Evolutionary conservation across 441 rosid genomes (phyloP).

Genomic region (Macaranga tanarius): DNA sequence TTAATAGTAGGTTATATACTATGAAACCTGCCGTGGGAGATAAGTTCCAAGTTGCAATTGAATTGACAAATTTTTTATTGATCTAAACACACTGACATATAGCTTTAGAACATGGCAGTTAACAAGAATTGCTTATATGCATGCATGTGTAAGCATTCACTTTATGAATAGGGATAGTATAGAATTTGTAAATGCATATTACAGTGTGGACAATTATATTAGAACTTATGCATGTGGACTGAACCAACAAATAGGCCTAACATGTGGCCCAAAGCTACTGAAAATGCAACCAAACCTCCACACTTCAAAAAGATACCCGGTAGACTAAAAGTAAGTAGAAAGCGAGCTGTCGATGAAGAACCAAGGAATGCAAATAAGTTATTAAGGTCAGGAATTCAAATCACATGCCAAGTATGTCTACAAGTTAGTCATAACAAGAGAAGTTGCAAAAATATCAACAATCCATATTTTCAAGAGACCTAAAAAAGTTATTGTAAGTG

Average conservation of each 20-base stretch:
- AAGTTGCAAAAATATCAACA: no score
- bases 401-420: no score
- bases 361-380: no score
- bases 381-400: no score
- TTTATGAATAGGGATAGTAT: not conserved
- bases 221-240: not conserved
- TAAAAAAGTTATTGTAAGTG: no score
- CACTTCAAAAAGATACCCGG: not conserved
- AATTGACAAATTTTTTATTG: no score
- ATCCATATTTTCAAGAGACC: no score
- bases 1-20: no score
- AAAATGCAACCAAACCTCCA: not conserved
- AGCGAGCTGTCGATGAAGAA: not conserved
- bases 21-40: no score
- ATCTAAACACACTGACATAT: no score
- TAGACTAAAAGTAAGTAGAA: not conserved
- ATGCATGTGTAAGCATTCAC: not conserved
- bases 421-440: no score
- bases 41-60: no score
- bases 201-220: not conserved
- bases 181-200: not conserved
- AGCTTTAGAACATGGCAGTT: not conserved
- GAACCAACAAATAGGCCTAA: not conserved
- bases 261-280: not conserved
- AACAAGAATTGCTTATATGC: not conserved